Evolutionary conservation across 2,329 filamentous ascomycete species (phyloP).

Genomic region (Nannizziopsis barbatae): DNA sequence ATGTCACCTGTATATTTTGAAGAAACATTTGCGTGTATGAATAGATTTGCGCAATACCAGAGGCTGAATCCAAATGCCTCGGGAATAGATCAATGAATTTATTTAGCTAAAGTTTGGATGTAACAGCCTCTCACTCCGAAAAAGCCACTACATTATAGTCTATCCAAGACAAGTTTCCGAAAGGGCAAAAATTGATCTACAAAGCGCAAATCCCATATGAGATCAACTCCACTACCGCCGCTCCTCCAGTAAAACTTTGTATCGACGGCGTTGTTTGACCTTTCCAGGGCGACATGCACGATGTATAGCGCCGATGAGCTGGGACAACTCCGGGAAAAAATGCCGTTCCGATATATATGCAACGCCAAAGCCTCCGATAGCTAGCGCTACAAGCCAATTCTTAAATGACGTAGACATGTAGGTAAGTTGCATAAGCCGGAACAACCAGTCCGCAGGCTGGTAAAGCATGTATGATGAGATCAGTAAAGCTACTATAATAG

Average conservation of each 20-base stretch:
- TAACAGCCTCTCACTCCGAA: no score
- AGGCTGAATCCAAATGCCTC: background rate
- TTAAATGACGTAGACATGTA: conserved; percentile 62
- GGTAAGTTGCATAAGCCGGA: conserved; percentile 73
- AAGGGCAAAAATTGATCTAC: background rate
- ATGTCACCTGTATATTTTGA: no score
- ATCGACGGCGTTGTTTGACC: conserved; percentile 71
- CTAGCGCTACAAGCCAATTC: conserved; percentile 58
- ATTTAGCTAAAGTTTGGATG: no score
- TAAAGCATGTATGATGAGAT: conserved; percentile 73
- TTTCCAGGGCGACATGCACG: conserved; percentile 44
- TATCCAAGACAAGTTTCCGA: no score
- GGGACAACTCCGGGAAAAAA: conserved; percentile 58
- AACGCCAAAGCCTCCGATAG: conserved; percentile 54
- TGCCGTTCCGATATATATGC: conserved; percentile 63
- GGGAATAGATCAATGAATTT: background rate
- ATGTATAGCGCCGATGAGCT: conserved; percentile 52
- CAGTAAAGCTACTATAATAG: conserved; percentile 56
- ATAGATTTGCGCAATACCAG: background rate
- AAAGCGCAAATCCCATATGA: background rate
- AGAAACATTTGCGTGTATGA: background rate
- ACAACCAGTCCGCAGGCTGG: conserved; percentile 57
- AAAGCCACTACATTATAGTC: no score
- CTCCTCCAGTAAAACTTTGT: conserved; percentile 65
- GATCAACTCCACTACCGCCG: background rate